Evolutionary conservation across 441 rosid genomes (phyloP).

Genomic region (Syzygium malaccense): DNA sequence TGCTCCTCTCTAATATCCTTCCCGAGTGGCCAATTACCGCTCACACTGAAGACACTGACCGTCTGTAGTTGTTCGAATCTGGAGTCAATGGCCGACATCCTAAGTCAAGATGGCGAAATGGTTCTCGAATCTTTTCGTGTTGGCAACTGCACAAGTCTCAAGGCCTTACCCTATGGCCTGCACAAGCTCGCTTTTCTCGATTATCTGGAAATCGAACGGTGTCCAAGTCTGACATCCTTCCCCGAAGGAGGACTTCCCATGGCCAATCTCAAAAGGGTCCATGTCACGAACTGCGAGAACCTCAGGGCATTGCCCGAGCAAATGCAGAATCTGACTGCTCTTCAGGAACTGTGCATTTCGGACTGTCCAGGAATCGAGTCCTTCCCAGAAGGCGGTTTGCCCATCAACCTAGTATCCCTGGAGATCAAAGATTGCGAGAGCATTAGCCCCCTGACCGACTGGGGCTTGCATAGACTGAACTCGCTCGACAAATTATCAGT

Average conservation of each 20-base stretch:
- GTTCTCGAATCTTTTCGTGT: background rate
- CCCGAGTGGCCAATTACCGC: background rate
- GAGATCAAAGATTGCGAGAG: slow-evolving; percentile 7
- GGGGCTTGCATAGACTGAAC: slow-evolving; percentile 12
- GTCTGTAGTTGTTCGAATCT: background rate
- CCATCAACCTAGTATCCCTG: slow-evolving; percentile 3
- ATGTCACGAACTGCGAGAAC: slow-evolving; percentile 4
- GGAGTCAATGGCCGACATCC: background rate
- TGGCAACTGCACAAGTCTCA: background rate
- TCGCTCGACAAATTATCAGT: slow-evolving; percentile 2
- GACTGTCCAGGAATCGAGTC: slow-evolving; percentile 14
- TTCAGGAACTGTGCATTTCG: slow-evolving; percentile 10
- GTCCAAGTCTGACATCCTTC: background rate
- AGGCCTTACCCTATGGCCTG: background rate
- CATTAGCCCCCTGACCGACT: slow-evolving; percentile 10
- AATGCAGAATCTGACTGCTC: slow-evolving; percentile 18
- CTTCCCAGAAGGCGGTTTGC: slow-evolving; percentile 21
- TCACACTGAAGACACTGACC: background rate
- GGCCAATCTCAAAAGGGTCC: background rate
- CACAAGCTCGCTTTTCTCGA: background rate
- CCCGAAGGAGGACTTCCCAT: background rate
- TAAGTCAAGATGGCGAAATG: background rate
- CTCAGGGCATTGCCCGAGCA: slow-evolving; percentile 18
- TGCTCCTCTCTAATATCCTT: background rate
- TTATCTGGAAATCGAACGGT: background rate